Evolutionary conservation across 2,329 filamentous ascomycete genomes (phyloP).

Genomic region (Pestalotiopsis fici): DNA sequence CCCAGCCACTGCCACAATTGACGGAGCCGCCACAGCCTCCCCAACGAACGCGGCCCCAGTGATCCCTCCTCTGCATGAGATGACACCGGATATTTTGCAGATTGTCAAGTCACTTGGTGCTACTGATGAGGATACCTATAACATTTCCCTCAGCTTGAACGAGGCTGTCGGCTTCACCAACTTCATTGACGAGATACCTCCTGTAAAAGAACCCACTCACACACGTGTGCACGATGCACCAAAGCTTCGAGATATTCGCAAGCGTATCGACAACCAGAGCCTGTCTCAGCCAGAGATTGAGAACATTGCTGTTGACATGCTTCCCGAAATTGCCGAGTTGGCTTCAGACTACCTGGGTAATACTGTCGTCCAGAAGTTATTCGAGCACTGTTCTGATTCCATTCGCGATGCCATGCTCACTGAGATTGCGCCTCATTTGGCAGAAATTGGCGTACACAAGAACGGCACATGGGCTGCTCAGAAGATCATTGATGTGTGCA

Average conservation of each 20-base stretch:
- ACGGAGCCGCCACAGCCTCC: conserved; percentile 27
- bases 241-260: conserved; percentile 91
- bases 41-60: conserved; percentile 55
- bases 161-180: conserved; percentile 72
- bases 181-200: conserved; percentile 83
- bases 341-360: conserved; percentile 96
- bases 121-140: conserved; percentile 72
- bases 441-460: conserved; percentile 97
- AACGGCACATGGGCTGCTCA: conserved; percentile 99
- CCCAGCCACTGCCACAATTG: conserved; percentile 41
- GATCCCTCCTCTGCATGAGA: conserved; percentile 73
- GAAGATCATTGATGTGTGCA: conserved; percentile 97
- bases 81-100: conserved; percentile 78
- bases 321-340: conserved; percentile 93
- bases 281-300: conserved; percentile 87
- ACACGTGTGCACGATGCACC: conserved; percentile 91
- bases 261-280: conserved; percentile 94
- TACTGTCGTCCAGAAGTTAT: conserved; percentile 98
- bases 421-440: conserved; percentile 87
- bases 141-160: conserved; percentile 74
- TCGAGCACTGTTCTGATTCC: conserved; percentile 90
- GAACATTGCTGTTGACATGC: conserved; percentile 87
- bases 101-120: conserved; percentile 92
- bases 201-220: conserved; percentile 84
- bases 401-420: conserved; percentile 89